phyloP scores from a whole-genome alignment of 2,329 filamentous ascomycete species.

The Sphaceloma murrayae region DNA sequence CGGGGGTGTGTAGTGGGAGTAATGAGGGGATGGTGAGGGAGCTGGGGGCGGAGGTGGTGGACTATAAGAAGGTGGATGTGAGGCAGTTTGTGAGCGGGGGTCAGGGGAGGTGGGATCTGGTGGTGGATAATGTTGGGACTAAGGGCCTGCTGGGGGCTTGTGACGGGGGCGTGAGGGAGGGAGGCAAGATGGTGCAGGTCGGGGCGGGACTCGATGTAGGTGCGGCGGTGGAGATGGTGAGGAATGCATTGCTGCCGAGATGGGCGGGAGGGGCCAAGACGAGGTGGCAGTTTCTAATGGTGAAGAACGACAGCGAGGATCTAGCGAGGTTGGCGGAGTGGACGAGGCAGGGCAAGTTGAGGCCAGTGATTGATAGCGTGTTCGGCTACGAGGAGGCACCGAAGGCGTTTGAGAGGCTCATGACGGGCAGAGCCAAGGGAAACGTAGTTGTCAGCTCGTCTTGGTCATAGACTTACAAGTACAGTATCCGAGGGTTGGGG shows the following conservation, averaged over 20 bases:
- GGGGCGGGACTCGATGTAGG: conserved; percentile 32
- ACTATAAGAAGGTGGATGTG: conserved; percentile 46
- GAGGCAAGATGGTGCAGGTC: conserved; percentile 46
- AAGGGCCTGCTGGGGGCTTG: conserved; percentile 45
- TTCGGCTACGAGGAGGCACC: conserved; percentile 49
- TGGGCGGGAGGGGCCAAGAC: conserved; percentile 45
- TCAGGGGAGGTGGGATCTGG: conserved; percentile 43
- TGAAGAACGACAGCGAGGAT: conserved; percentile 24
- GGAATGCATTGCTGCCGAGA: conserved; percentile 36
- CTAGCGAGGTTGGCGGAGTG: conserved; percentile 43
- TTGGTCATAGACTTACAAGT: no score
- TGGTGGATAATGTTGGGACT: conserved; percentile 50
- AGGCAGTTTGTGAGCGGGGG: conserved; percentile 38
- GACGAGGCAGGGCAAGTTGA: conserved; percentile 51
- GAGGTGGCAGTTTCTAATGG: conserved; percentile 33
- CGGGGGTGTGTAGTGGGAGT: conserved; percentile 46
- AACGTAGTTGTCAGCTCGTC: conserved; percentile 45
- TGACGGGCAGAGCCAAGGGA: conserved; percentile 46
- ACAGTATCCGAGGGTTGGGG: no score
- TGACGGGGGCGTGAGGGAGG: conserved; percentile 41
- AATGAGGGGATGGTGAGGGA: conserved; percentile 49
- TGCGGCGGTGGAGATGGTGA: conserved; percentile 26
- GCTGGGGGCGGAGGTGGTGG: conserved; percentile 54
- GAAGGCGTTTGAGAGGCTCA: conserved; percentile 50
- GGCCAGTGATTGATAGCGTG: conserved; percentile 45